These are phyloP conservation scores for Magnaporthiopsis incrustans DNA, from an alignment of 2,329 filamentous ascomycete species.

Conservation along the genomic window DNA sequence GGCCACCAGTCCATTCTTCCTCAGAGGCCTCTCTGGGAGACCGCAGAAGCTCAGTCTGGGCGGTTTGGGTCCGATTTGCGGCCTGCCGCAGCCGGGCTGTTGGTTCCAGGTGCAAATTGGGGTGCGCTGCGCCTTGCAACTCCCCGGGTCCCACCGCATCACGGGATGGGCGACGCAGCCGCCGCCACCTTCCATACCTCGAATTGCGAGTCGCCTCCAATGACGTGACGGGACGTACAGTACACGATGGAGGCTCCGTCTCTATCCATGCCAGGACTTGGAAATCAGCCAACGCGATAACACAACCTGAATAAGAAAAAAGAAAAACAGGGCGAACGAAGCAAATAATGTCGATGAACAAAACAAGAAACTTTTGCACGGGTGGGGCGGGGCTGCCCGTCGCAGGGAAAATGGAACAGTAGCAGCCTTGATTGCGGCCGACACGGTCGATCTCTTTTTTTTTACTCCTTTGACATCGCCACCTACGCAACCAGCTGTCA, in stretches of 20 bases:
- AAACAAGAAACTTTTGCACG: neutral
- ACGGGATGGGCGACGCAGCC: neutral
- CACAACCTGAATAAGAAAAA: neutral
- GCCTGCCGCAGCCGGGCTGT: neutral
- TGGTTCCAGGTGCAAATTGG: neutral
- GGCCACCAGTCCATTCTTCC: too few species aligned
- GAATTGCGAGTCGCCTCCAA: neutral
- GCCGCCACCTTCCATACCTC: too few species aligned
- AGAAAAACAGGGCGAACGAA: neutral
- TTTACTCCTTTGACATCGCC: neutral
- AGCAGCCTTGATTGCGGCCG: neutral
- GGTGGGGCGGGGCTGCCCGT: too few species aligned
- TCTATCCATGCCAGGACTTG: neutral
- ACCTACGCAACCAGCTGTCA: neutral
- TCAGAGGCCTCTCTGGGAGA: neutral
- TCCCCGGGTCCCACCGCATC: neutral
- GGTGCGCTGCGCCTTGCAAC: neutral
- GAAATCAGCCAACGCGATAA: neutral
- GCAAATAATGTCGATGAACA: neutral
- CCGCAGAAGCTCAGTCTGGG: too few species aligned
- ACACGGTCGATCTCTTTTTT: neutral
- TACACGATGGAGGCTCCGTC: neutral
- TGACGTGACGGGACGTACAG: neutral
- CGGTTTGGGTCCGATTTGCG: neutral
- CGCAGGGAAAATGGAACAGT: neutral